phyloP scores from a whole-genome alignment of 192 early-diverging fungal genomes.

The Entomortierella lignicola region DNA sequence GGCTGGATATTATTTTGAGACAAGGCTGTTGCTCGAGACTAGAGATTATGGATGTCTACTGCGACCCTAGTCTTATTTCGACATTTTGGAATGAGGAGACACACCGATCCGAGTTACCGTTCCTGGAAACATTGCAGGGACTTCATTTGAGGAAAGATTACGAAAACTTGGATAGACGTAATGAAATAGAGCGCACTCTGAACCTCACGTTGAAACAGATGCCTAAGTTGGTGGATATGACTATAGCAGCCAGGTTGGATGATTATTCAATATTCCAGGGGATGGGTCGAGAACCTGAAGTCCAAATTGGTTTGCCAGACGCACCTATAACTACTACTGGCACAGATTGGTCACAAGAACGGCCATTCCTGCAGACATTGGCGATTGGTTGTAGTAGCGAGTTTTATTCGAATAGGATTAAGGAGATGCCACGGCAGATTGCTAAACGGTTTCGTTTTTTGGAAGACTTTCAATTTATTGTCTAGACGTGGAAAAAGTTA shows the following conservation, averaged over 20 bases:
- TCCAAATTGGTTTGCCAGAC: background rate
- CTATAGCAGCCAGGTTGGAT: constrained; percentile 12
- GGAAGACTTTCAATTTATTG: constrained; percentile 16
- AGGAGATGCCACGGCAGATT: constrained; percentile 18
- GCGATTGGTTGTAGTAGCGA: constrained; percentile 27
- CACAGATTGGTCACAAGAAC: constrained; percentile 13
- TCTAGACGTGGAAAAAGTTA: too few relatives aligned
- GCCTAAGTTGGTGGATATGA: constrained; percentile 28
- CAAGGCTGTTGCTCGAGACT: constrained; percentile 13
- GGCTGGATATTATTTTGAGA: constrained; percentile 4
- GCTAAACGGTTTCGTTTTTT: constrained; percentile 36
- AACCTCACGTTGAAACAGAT: constrained; percentile 25
- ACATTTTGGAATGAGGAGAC: constrained; percentile 25
- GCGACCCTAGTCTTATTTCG: constrained; percentile 11
- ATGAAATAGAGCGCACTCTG: constrained; percentile 1
- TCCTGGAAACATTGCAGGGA: background rate
- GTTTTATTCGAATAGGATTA: constrained; percentile 7
- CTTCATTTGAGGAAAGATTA: constrained; percentile 16
- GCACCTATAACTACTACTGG: background rate
- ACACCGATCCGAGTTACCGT: constrained; percentile 16
- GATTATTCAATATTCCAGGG: constrained; percentile 25
- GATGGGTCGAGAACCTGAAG: constrained; percentile 28
- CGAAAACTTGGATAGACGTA: background rate
- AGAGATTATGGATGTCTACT: constrained; percentile 13
- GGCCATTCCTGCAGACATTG: constrained; percentile 30